Evolutionary conservation across 768 basidiomycete species (phyloP).

Genomic region (Xerocomus brunneocitrinus): DNA sequence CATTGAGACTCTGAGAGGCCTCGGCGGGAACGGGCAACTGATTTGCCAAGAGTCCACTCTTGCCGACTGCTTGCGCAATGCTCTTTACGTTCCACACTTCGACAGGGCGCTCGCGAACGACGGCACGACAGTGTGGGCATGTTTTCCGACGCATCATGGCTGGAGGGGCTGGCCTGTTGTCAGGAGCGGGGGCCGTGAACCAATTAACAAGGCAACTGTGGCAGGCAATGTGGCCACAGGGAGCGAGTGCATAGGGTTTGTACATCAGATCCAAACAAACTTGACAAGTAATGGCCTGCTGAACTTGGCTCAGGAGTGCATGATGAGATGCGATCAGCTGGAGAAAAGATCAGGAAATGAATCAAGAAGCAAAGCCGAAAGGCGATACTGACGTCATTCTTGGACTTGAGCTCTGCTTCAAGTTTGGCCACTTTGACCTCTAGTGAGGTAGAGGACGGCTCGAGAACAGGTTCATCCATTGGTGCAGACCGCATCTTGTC

Average conservation of each 20-base stretch:
- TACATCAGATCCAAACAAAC: constrained; percentile 74
- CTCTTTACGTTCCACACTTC: constrained; percentile 47
- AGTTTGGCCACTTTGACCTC: constrained; percentile 36
- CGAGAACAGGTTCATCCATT: not conserved
- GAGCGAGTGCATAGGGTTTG: constrained; percentile 68
- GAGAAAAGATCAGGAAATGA: constrained; percentile 1
- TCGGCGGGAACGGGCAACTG: constrained; percentile 26
- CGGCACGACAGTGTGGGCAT: constrained; percentile 43
- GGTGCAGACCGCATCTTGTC: not conserved
- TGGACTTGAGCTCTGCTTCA: constrained; percentile 40
- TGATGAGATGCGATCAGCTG: constrained; percentile 54
- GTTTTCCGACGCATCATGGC: constrained; percentile 36
- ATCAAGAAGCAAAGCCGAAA: not conserved
- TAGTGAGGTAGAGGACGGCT: constrained; percentile 1
- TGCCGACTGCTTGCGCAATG: constrained; percentile 42
- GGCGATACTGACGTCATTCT: constrained; percentile 34
- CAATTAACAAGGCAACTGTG: constrained; percentile 69
- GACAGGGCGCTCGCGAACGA: constrained; percentile 42
- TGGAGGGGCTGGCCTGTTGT: constrained; percentile 23
- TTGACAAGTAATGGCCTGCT: constrained; percentile 68
- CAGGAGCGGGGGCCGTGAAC: constrained; percentile 52
- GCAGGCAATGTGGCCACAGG: constrained; percentile 73
- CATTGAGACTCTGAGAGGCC: constrained; percentile 20
- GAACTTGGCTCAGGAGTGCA: constrained; percentile 47
- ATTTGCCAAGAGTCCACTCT: constrained; percentile 45